A percentile compares a stretch with the other conserved stretches of the same genome.
These are phyloP conservation scores for Xerocomellus intermedius DNA, from an alignment of 768 basidiomycete species.

Conservation along the genomic window DNA sequence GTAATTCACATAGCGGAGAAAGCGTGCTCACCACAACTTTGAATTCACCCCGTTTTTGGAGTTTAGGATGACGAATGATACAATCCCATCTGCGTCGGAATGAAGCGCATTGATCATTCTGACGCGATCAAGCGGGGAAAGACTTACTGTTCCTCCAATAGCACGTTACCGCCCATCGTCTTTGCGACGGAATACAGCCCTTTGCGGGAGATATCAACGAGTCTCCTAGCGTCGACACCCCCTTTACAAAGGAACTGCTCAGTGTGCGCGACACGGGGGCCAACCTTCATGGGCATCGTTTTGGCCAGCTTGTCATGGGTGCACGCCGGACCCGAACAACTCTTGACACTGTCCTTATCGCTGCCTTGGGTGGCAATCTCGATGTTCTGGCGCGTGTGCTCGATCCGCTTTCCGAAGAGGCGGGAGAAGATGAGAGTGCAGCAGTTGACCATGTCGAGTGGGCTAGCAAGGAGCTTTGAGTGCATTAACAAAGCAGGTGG, in stretches of 20 bases:
- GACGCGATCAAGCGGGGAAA: slow-evolving; percentile 15
- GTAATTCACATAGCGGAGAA: slow-evolving; percentile 8
- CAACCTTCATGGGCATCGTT: slow-evolving; percentile 26
- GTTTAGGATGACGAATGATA: slow-evolving; percentile 31
- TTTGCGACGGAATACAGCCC: slow-evolving; percentile 32
- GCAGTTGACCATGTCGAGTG: slow-evolving; percentile 29
- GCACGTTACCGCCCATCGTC: slow-evolving; percentile 37
- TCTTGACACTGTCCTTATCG: slow-evolving; percentile 29
- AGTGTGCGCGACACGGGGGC: slow-evolving; percentile 36
- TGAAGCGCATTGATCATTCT: slow-evolving; percentile 13
- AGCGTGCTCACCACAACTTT: slow-evolving; percentile 32
- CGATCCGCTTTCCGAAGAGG: slow-evolving; percentile 22
- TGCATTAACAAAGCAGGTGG: slow-evolving; percentile 20
- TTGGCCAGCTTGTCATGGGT: slow-evolving; percentile 27
- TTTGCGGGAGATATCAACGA: slow-evolving; percentile 35
- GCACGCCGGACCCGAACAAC: slow-evolving; percentile 34
- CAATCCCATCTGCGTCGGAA: slow-evolving; percentile 36
- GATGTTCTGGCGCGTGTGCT: slow-evolving; percentile 18
- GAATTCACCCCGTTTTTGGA: slow-evolving; percentile 32
- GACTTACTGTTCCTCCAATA: slow-evolving; percentile 37
- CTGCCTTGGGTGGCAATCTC: slow-evolving; percentile 20
- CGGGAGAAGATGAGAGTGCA: slow-evolving; percentile 23
- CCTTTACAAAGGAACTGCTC: slow-evolving; percentile 36
- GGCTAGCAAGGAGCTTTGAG: slow-evolving; percentile 19
- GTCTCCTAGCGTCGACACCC: slow-evolving; percentile 35